Conservation (phyloP, 371 early-diverging fungal species). For the Cokeromyces recurvatus region DNA sequence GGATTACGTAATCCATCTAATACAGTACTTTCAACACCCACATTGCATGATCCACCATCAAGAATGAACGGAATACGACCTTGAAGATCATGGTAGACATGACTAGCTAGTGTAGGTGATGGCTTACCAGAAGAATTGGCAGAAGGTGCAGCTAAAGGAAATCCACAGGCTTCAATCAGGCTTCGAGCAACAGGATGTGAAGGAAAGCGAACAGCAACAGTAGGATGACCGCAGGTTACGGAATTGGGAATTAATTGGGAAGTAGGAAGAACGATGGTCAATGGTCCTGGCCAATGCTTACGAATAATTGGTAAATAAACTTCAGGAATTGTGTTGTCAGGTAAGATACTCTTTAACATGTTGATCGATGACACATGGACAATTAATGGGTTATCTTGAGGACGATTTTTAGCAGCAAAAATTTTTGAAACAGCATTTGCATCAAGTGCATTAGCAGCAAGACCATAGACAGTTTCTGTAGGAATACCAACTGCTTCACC, state of each 20-base stretch:
- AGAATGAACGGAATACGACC: slow-evolving; percentile 84
- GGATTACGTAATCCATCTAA: slow-evolving; percentile 71
- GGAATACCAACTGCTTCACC: slow-evolving; percentile 90
- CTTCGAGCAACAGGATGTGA: slow-evolving; percentile 89
- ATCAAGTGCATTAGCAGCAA: slow-evolving; percentile 90
- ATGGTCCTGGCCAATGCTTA: slow-evolving; percentile 96
- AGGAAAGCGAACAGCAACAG: slow-evolving; percentile 96
- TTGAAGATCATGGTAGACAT: slow-evolving; percentile 88
- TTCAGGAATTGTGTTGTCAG: slow-evolving; percentile 52
- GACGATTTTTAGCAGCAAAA: slow-evolving; percentile 92
- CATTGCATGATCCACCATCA: slow-evolving; percentile 90
- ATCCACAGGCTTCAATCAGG: slow-evolving; percentile 80
- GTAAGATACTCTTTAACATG: slow-evolving; percentile 80
- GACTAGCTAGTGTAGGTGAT: slow-evolving; percentile 90
- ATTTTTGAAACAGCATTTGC: slow-evolving; percentile 76
- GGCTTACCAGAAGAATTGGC: slow-evolving; percentile 98
- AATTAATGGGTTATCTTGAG: slow-evolving; percentile 98
- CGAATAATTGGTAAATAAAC: slow-evolving; percentile 66
- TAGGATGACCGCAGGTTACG: slow-evolving; percentile 85
- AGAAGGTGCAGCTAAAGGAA: slow-evolving; percentile 99
- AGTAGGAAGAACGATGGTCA: slow-evolving; percentile 91
- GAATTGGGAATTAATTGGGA: slow-evolving; percentile 61
- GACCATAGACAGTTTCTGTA: slow-evolving; percentile 99
- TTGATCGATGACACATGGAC: slow-evolving; percentile 91
- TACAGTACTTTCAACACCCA: slow-evolving; percentile 98